These are phyloP conservation scores for Citrullus colocynthis DNA, from an alignment of 306 rosid genomes.

Conservation along the genomic window DNA sequence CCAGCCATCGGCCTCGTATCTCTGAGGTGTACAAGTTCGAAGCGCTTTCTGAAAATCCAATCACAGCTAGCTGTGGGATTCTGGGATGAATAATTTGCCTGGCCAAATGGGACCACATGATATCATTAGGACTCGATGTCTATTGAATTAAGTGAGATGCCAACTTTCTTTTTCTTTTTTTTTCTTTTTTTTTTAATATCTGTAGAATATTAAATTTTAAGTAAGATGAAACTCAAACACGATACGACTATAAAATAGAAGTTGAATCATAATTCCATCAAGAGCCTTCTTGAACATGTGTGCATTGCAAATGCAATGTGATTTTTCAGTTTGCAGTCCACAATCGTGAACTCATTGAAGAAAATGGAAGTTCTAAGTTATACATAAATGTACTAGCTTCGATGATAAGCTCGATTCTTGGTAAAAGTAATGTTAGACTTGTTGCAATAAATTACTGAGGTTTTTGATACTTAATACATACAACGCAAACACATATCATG, in stretches of 20 bases:
- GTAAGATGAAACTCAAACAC: background rate
- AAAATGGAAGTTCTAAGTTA: background rate
- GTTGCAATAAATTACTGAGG: too few relatives aligned
- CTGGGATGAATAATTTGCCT: slow-evolving; percentile 34
- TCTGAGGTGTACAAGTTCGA: slow-evolving; percentile 46
- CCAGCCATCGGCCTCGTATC: slow-evolving; percentile 56
- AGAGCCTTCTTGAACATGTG: background rate
- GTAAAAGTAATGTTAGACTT: background rate
- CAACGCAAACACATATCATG: too few relatives aligned
- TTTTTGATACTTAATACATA: too few relatives aligned
- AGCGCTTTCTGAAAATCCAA: slow-evolving; percentile 33
- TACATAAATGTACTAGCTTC: background rate
- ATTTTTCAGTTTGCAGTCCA: background rate
- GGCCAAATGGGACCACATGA: background rate
- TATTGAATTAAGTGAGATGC: too few relatives aligned
- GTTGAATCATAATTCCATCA: background rate
- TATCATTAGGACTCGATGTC: background rate
- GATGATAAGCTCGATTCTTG: background rate
- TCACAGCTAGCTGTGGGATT: slow-evolving; percentile 34
- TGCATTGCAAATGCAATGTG: background rate
- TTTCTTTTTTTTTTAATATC: too few relatives aligned
- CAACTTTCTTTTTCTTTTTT: too few relatives aligned
- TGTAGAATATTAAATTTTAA: too few relatives aligned
- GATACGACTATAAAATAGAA: background rate
- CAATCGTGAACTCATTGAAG: background rate